Conservation (phyloP, 1,284 basidiomycete species). For the Ustilago cynodontis region DNA sequence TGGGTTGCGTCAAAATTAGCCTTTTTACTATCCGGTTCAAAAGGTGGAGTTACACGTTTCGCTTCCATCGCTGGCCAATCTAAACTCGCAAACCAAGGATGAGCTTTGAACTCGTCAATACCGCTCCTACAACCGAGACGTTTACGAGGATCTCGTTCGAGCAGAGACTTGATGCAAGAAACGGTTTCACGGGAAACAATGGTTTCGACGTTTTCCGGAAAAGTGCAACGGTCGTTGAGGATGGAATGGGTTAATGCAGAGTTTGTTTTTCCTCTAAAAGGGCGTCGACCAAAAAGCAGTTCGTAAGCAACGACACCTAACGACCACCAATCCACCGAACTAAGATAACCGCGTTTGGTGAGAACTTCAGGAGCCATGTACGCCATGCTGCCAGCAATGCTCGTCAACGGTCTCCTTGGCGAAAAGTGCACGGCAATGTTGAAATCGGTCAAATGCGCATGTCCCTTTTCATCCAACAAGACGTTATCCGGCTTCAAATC, state of each 20-base stretch:
- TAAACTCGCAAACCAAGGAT: conserved; percentile 87
- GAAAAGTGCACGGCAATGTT: conserved; percentile 98
- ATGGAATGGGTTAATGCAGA: conserved; percentile 63
- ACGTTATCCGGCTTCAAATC: conserved; percentile 94
- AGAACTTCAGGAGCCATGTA: conserved; percentile 80
- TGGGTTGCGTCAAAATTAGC: conserved; percentile 99
- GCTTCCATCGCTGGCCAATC: conserved; percentile 84
- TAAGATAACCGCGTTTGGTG: conserved; percentile 64
- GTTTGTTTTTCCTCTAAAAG: conserved; percentile 65
- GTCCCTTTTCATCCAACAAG: conserved; percentile 88
- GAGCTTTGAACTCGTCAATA: conserved; percentile 76
- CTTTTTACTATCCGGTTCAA: conserved; percentile 95
- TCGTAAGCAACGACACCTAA: conserved; percentile 65
- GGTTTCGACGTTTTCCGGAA: conserved; percentile 64
- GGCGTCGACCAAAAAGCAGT: conserved; percentile 61
- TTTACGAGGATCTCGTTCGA: conserved; percentile 85
- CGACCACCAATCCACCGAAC: conserved; percentile 65
- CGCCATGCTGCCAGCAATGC: conserved; percentile 88
- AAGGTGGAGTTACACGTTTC: conserved; percentile 85
- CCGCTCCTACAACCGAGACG: conserved; percentile 84
- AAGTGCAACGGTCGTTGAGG: conserved; percentile 60
- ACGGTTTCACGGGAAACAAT: conserved; percentile 59
- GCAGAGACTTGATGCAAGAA: conserved; percentile 71
- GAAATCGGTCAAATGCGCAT: conserved; percentile 97
- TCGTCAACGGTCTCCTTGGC: conserved; percentile 84